Evolutionary conservation across 2,329 filamentous ascomycete genomes (phyloP), one percentile per base, ranked within the genome.

Genomic region (Aulographum hederae): DNA sequence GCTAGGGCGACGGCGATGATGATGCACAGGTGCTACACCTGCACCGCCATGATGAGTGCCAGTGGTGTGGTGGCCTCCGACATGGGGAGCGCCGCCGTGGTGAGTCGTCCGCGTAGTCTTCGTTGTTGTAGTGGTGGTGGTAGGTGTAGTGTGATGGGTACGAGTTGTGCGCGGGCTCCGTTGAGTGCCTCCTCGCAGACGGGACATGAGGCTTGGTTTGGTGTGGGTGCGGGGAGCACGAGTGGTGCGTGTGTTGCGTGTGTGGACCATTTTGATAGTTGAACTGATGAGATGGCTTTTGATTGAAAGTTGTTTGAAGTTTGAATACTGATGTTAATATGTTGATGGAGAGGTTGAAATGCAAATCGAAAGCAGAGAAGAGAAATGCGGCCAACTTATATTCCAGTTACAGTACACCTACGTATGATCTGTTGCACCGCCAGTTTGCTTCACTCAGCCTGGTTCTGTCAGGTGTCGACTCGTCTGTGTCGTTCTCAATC

Each of bases 1-100:
- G 25, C 64, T 69, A 3, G 69, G 64, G 44, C 73, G 69, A 45
- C 78, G 70, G 48, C 69, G 67, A 33, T 80, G 76, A 47, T 77
- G 73, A 38, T 70, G 29, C 2, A 33, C 35, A 13, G 36, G 35
- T 3, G 34, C 35, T 11, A 14, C 33, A 16, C 27, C 27, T 8
- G 27, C 27, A 16, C 27, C 12, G 58, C 56, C 14, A 43, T 40
- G 21, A 49, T 51, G 8, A 29, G 16, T 18, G 36, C 29, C 16
- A 23, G 28, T 12, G 18, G 15, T 13, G 13, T 32, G 31, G 18
- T 31, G 14, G 11, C 14, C 20, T 8, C 18, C 20, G 23, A 6
- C 20, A 10, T 11, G 31, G n/a, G 27, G 18, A 19, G 21, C n/a
- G 16, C 26, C 29, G 26, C 8, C 13, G 16, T 32, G 32, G 5